Base-by-base conservation (phyloP, 306 rosid species). In the Fragaria nilgerrensis region DNA sequence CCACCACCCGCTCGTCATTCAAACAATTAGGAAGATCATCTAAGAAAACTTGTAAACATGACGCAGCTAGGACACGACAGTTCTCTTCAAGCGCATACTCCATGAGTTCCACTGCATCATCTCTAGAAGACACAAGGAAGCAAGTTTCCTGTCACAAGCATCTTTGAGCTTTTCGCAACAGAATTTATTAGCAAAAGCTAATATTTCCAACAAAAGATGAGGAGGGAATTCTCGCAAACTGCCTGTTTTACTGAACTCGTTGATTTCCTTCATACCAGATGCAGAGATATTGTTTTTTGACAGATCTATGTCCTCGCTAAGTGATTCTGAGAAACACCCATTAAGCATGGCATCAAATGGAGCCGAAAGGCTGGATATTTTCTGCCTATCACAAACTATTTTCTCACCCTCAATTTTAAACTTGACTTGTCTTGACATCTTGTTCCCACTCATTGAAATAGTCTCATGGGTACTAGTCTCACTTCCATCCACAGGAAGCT, bases 321-420 rank as follows among this genome's bases (percentile, higher is more conserved):
- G 75, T 53, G 98, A 93, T 84, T 93, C 98, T n/a, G 90, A 84
- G 84, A 93, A 93, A 75, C 81, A 81, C 27, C 98, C 98, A 81
- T 88, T 93, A 19, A 93, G 89, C 98, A 93, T 93, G 75, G 98
- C 88, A 70, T 79, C 88, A 85, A 93, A 93, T 64, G 98, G 96
- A 7, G 86, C 88, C 17, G 96, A 90, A 81, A 93, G 98, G 79
- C 88, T 86, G 49, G 98, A 93, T 76, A 91, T 87, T 79, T 84
- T 93, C 73, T 81, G 86, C 82, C 97, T 88, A 75, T 93, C 93
- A 87, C 97, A 91, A 22, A 89, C 86, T 74, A 93, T 88, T 74
- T 86, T 87, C 74, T 91, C 98, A 80, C 82, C 86, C 73, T 89
- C 90, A 53, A 93, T 84, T 25, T 75, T 87, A 86, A 93, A 91